Evolutionary conservation across 2,329 filamentous ascomycete species (phyloP), one percentile per base, ranked within the genome.

Genomic region (Arthrobotrys conoides): DNA sequence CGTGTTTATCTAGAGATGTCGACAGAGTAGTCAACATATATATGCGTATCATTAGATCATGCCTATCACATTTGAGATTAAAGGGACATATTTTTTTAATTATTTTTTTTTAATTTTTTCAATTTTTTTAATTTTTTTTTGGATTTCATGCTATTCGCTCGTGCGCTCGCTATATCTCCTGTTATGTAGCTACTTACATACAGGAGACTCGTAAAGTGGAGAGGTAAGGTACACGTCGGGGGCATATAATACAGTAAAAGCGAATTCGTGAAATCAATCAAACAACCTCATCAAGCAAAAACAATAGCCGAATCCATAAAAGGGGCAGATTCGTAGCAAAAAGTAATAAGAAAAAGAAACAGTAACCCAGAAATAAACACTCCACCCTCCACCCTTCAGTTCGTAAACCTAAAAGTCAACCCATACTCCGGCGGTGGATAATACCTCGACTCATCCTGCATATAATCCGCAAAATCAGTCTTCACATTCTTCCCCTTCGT

Each of bases 381-480:
- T n/a, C n/a, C n/a, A n/a, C n/a, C n/a, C n/a, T n/a, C n/a, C n/a
- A n/a, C 27, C 27, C 27, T 6, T 30, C 27, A 30, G 6, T 30
- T 30, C 27, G 3, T 30, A n/a, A 44, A 10, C n/a, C 12, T 18
- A 44, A 24, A 5, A 6, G 12, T 10, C n/a, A 44, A 18, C 10
- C 30, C 36, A 44, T 38, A 61, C 55, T 61, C 55, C n/a, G 33
- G 55, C 12, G 55, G 55, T 18, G 55, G 55, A 16, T 22, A 24
- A 61, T 0, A 20, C 44, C 44, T 33, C 16, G 3, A n/a, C n/a
- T n/a, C 30, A 5, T 68, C 63, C 3, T 76, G 53, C 10, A 3
- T 22, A 46, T 68, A 71, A 53, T 71, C 61, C 5, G 36, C 53
- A 8, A 27, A 57, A 57, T 78, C 75, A 6, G 36, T 64, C 36